Base-by-base conservation (phyloP, 345 rosid species). In the Mallotus nudiflorus region DNA sequence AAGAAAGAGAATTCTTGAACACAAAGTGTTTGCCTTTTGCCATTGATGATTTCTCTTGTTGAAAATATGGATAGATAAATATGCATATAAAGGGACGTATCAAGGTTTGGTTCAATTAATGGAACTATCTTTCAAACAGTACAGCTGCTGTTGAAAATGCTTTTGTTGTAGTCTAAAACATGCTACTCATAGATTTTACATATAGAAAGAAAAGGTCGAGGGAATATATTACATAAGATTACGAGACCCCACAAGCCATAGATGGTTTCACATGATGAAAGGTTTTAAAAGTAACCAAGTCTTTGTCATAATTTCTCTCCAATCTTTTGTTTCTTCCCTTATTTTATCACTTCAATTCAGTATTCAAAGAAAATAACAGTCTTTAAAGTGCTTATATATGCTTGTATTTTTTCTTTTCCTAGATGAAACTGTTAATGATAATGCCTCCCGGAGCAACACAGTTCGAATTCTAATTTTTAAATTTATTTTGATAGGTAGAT, bases 261-360 rank as follows among this genome's bases (percentile, higher is more conserved):
- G 19, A 52, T 72, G 70, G 40, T 69, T 73, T 71, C 75, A 79
- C 83, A 73, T 73, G 82, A 64, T 66, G 66, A 66, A 15, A 70
- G 5, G 69, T 46, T 45, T 54, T 27, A 46, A 70, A 62, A 82
- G 74, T 49, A 33, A 73, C n/a, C 48, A 33, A 67, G 72, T 70
- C 80, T 70, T 70, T 60, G 14, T 78, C 78, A 57, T 39, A 59
- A 8, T 39, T 39, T 42, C 57, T 53, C 39, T 12, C 59, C 61
- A 25, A 46, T 58, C 74, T 58, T 24, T 61, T 54, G 66, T 66
- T 68, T 75, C 62, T 66, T 72, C 71, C 60, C 64, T 57, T 69
- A 4, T 4, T 42, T 42, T 12, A 9, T 74, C 66, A 69, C 45
- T 25, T 25, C 45, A 58, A 42, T 3, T 42, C 2, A 42, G 46